A percentile compares a stretch with the other conserved stretches of the same genome.
phyloP scores from a whole-genome alignment of 176 grass and related monocot genomes.

The Cymbopogon citratus region DNA sequence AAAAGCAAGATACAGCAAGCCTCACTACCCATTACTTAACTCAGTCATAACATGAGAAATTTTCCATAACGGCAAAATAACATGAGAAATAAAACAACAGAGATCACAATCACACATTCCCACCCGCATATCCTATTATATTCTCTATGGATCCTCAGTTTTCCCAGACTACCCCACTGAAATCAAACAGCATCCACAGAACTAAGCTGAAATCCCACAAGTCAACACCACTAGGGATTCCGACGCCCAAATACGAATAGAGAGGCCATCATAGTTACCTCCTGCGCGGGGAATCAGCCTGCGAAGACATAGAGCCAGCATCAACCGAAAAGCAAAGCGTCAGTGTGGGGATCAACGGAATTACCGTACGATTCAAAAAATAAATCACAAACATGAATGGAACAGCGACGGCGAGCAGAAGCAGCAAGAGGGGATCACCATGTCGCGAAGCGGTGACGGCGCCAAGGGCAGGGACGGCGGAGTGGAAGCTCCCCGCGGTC shows the following conservation, averaged over 20 bases:
- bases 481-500: neutral
- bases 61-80: too few relatives aligned
- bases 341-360: constrained; percentile 13
- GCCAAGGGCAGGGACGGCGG: neutral
- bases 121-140: too few relatives aligned
- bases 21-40: neutral
- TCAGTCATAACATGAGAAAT: too few relatives aligned
- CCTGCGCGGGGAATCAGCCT: constrained; percentile 60
- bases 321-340: neutral
- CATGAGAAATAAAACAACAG: neutral
- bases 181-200: neutral
- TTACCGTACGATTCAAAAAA: neutral
- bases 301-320: neutral
- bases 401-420: neutral
- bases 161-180: neutral
- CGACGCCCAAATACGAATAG: neutral
- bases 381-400: neutral
- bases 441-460: neutral
- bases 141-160: neutral
- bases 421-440: constrained; percentile 15
- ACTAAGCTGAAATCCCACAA: neutral
- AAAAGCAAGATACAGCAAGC: neutral
- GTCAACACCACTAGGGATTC: neutral
- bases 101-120: neutral
- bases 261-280: constrained; percentile 27